Conservation (phyloP, 345 rosid species). For the Eucalyptus lansdowneana region DNA sequence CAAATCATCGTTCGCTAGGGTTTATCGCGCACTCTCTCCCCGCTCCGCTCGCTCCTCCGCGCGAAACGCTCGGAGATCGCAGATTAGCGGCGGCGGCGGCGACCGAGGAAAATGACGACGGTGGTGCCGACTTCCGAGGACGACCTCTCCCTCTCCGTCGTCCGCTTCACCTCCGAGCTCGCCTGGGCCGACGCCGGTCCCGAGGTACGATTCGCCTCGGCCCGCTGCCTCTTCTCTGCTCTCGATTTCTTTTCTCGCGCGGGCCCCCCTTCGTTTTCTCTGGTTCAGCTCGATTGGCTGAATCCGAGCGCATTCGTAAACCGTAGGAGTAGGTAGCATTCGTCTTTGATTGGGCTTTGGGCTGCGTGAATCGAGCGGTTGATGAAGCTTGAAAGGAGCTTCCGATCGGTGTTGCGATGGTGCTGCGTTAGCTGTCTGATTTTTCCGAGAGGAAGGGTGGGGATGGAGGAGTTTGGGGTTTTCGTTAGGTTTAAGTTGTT, state of each 20-base stretch:
- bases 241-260: background rate
- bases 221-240: background rate
- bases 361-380: background rate
- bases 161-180: conserved; percentile 84
- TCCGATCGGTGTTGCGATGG: background rate
- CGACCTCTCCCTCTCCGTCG: conserved; percentile 80
- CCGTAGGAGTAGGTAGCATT: background rate
- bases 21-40: background rate
- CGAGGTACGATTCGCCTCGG: conserved; percentile 31
- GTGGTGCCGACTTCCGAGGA: conserved; percentile 94
- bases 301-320: background rate
- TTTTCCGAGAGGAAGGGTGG: background rate
- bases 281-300: background rate
- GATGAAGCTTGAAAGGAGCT: background rate
- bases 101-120: conserved; percentile 42
- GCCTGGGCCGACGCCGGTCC: conserved; percentile 99
- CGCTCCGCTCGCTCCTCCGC: background rate
- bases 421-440: background rate
- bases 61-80: background rate
- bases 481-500: background rate
- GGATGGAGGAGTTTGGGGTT: background rate
- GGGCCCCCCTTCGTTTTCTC: background rate
- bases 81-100: background rate
- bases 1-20: background rate
- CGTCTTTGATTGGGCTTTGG: background rate